phyloP scores from a whole-genome alignment of 768 basidiomycete species.

The Kwoniella sp. region DNA sequence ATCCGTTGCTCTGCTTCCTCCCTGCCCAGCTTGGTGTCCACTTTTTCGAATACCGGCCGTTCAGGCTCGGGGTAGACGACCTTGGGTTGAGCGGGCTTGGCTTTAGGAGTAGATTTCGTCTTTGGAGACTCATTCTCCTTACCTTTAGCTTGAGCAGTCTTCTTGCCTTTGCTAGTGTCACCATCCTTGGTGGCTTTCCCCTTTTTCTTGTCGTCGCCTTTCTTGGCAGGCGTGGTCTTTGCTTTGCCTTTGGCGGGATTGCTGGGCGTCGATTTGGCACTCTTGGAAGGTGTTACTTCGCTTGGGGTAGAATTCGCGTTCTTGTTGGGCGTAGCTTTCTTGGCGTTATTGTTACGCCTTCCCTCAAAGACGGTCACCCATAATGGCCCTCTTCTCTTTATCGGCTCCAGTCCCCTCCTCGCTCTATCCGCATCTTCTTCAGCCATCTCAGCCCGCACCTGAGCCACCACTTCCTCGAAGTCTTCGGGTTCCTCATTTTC shows the following conservation, averaged over 20 bases:
- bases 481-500: neutral
- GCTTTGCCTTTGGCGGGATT: constrained; percentile 3
- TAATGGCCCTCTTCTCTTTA: neutral
- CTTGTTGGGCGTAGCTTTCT: neutral
- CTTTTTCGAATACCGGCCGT: constrained; percentile 39
- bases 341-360: neutral
- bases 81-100: constrained; percentile 16
- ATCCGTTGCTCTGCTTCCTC: constrained; percentile 41
- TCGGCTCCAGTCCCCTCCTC: neutral
- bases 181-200: constrained; percentile 1
- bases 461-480: neutral
- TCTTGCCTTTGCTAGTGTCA: constrained; percentile 2
- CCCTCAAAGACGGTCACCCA: neutral
- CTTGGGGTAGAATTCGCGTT: neutral
- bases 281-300: neutral
- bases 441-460: neutral
- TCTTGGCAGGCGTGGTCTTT: neutral
- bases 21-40: constrained; percentile 32
- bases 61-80: constrained; percentile 14
- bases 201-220: neutral
- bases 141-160: constrained; percentile 8
- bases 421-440: neutral
- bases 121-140: constrained; percentile 7
- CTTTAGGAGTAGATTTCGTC: constrained; percentile 9
- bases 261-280: constrained; percentile 9